These are phyloP conservation scores for Thelonectria rubi DNA, from an alignment of 2,329 filamentous ascomycete genomes.

Conservation along the genomic window DNA sequence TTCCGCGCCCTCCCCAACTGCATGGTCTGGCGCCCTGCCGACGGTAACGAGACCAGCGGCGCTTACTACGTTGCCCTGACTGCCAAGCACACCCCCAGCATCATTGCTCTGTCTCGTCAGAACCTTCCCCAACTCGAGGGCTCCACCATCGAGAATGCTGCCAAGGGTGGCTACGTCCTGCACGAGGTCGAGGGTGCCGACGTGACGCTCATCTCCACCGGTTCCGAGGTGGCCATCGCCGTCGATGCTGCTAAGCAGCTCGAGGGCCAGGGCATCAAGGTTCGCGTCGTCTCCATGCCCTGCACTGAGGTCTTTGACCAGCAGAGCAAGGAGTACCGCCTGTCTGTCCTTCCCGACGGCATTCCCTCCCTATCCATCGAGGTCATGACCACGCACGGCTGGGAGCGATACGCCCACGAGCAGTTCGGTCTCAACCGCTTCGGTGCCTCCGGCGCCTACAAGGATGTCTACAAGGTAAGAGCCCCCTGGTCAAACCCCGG, in stretches of 20 bases:
- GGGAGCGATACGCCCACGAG: slow-evolving; percentile 99
- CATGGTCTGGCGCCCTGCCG: slow-evolving; percentile 99
- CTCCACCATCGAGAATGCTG: slow-evolving; percentile 86
- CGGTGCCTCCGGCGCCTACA: slow-evolving; percentile 96
- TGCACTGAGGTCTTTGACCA: slow-evolving; percentile 97
- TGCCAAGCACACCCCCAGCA: slow-evolving; percentile 87
- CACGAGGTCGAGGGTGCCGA: slow-evolving; percentile 85
- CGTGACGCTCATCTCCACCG: slow-evolving; percentile 91
- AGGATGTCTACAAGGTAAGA: slow-evolving; percentile 92
- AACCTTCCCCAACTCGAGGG: slow-evolving; percentile 98
- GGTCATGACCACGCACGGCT: slow-evolving; percentile 96
- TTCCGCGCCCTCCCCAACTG: slow-evolving; percentile 99
- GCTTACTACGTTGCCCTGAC: slow-evolving; percentile 97
- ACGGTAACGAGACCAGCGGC: slow-evolving; percentile 97
- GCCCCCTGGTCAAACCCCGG: slow-evolving; percentile 16
- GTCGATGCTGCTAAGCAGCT: slow-evolving; percentile 93
- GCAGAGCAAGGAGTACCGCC: slow-evolving; percentile 93
- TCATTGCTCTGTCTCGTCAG: slow-evolving; percentile 95
- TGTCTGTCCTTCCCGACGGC: slow-evolving; percentile 91
- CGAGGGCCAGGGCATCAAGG: slow-evolving; percentile 86
- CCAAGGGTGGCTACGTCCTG: slow-evolving; percentile 95
- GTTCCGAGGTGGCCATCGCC: slow-evolving; percentile 94
- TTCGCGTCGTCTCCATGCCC: slow-evolving; percentile 93
- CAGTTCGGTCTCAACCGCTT: slow-evolving; percentile 99
- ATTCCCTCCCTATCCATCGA: slow-evolving; percentile 94